phyloP scores from a whole-genome alignment of 148 eudicot genomes.

The Tetragonia tetragonoides region DNA sequence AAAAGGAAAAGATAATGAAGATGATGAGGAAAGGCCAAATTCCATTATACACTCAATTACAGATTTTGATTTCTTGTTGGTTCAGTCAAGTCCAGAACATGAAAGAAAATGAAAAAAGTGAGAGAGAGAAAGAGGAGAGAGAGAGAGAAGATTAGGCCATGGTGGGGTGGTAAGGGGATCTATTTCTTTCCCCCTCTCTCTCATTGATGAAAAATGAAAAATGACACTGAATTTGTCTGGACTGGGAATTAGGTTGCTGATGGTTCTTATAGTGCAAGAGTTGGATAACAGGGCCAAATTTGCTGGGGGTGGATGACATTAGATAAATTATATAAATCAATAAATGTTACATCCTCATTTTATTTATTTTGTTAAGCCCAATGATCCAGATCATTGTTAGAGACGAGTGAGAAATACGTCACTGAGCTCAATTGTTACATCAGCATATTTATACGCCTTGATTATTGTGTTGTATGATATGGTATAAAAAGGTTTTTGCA shows the following conservation, averaged over 20 bases:
- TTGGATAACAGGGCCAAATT: not conserved
- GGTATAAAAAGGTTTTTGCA: no score
- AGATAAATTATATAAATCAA: no score
- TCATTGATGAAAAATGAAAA: not conserved
- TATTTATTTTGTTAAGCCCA: no score
- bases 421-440: no score
- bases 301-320: not conserved
- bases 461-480: no score
- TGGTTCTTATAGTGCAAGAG: not conserved
- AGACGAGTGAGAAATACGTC: no score
- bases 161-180: not conserved
- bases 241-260: not conserved
- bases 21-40: slow-evolving; percentile 7
- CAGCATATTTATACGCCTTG: no score
- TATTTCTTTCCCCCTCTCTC: not conserved
- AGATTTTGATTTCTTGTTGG: slow-evolving; percentile 11
- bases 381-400: no score
- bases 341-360: no score
- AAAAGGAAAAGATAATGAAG: not conserved
- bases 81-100: not conserved
- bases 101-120: not conserved
- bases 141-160: not conserved
- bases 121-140: not conserved
- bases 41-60: slow-evolving; percentile 25
- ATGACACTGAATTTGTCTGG: not conserved